Evolutionary conservation across 192 early-diverging fungal genomes (phyloP).

Genomic region (Coemansia sp.): DNA sequence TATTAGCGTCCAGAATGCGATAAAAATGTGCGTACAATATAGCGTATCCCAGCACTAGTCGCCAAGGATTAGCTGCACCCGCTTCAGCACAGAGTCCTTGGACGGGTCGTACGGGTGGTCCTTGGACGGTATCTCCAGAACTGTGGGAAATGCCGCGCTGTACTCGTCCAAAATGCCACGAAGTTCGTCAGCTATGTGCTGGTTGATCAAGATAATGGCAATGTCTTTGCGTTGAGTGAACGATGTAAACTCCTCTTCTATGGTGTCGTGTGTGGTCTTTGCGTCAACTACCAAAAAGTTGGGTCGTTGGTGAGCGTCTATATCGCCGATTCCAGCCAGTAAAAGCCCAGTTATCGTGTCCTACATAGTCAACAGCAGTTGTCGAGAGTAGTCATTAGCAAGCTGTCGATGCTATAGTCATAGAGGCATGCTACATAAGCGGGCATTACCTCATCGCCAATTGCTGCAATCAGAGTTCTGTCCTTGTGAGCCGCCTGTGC

Average conservation of each 20-base stretch:
- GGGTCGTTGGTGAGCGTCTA: conserved; percentile 85
- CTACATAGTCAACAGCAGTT: conserved; percentile 40
- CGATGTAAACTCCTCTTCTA: conserved; percentile 82
- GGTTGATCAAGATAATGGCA: conserved; percentile 97
- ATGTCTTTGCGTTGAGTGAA: conserved; percentile 95
- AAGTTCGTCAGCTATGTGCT: conserved; percentile 95
- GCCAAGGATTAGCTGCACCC: conserved; percentile 77
- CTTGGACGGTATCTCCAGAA: conserved; percentile 99
- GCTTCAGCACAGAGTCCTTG: conserved; percentile 84
- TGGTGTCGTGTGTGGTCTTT: conserved; percentile 71
- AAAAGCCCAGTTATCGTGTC: conserved; percentile 95
- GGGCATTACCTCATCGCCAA: conserved; percentile 49
- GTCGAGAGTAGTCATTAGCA: background rate
- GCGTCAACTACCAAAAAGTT: conserved; percentile 97
- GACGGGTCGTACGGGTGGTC: conserved; percentile 96
- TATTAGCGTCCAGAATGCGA: background rate
- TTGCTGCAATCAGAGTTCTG: conserved; percentile 52
- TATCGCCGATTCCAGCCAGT: conserved; percentile 95
- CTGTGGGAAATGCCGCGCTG: conserved; percentile 90
- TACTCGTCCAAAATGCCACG: conserved; percentile 88
- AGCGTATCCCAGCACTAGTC: conserved; percentile 55
- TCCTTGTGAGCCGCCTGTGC: conserved; percentile 30
- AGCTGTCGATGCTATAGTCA: background rate
- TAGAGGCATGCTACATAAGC: background rate
- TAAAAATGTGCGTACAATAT: background rate